Conservation (phyloP, 352 stramenopile species). For the Phytopythium ostracodes region DNA sequence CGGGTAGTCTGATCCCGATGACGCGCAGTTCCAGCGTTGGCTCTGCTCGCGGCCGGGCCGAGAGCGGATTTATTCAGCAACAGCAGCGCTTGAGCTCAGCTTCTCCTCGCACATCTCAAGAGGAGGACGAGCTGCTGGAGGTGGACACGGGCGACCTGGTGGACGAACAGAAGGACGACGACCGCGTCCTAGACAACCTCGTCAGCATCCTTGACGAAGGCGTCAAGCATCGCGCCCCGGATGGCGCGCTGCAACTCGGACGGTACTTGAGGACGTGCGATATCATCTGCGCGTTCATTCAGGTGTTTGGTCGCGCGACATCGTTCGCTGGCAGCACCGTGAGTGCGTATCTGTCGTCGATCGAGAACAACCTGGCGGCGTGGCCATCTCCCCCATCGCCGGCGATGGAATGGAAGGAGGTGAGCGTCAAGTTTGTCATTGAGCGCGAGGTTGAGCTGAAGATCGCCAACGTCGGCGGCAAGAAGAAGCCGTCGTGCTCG, state of each 20-base stretch:
- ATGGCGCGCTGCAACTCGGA: conserved; percentile 37
- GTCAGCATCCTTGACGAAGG: conserved; percentile 32
- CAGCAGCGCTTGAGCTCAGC: conserved; percentile 4
- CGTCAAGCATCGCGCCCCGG: conserved; percentile 17
- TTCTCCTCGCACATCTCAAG: conserved; percentile 26
- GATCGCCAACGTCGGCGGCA: conserved; percentile 58
- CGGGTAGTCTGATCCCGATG: background rate
- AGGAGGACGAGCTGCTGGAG: conserved; percentile 53
- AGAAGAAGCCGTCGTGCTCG: conserved; percentile 80
- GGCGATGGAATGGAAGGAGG: conserved; percentile 38
- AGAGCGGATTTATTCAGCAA: background rate
- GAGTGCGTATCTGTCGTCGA: conserved; percentile 65
- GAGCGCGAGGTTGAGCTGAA: conserved; percentile 60
- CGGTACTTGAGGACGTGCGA: conserved; percentile 53
- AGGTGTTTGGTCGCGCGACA: conserved; percentile 74
- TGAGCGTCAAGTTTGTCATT: conserved; percentile 52
- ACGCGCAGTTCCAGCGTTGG: background rate
- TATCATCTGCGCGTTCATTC: conserved; percentile 66
- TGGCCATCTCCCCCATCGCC: conserved; percentile 31
- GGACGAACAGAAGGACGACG: conserved; percentile 26
- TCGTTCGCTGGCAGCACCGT: conserved; percentile 79
- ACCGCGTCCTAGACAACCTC: conserved; percentile 47
- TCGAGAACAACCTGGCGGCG: conserved; percentile 49
- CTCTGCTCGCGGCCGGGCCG: background rate
- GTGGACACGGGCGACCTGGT: conserved; percentile 49